Evolutionary conservation across 495 filamentous ascomycete species (phyloP).

Genomic region (Aspergillus hancockii): DNA sequence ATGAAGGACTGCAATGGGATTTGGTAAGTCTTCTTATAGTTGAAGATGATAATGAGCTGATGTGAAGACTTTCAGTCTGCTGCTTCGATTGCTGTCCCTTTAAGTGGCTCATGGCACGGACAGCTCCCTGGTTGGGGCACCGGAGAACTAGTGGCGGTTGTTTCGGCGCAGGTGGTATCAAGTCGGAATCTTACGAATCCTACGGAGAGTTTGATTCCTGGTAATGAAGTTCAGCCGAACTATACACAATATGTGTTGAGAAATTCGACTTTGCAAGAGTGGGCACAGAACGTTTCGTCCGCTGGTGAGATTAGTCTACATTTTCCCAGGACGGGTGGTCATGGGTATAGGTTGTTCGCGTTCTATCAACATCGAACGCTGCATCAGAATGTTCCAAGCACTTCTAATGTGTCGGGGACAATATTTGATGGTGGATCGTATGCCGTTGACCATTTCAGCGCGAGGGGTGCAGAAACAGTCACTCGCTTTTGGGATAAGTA

Average conservation of each 20-base stretch:
- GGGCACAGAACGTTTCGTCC: conserved; percentile 16
- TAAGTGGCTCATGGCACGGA: conserved; percentile 31
- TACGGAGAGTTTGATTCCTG: neutral
- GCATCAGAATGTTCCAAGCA: conserved; percentile 27
- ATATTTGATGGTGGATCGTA: conserved; percentile 49
- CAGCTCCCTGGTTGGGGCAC: conserved; percentile 40
- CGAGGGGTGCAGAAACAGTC: conserved; percentile 39
- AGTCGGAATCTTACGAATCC: conserved; percentile 17
- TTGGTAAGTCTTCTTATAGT: conserved; percentile 28
- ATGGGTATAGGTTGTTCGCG: conserved; percentile 31
- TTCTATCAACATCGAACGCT: conserved; percentile 40
- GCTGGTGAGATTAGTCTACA: conserved; percentile 19
- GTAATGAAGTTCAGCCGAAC: conserved; percentile 9
- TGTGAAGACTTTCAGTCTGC: conserved; percentile 9
- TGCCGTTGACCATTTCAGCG: conserved; percentile 51
- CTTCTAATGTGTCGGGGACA: conserved; percentile 14
- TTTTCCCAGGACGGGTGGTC: conserved; percentile 8
- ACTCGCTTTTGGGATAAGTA: conserved; percentile 50
- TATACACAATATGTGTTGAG: conserved; percentile 18
- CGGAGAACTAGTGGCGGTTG: conserved; percentile 33
- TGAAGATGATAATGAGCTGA: neutral
- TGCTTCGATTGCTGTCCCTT: conserved; percentile 24
- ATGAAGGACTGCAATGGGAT: conserved; percentile 40
- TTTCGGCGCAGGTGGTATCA: conserved; percentile 30
- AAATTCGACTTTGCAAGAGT: conserved; percentile 19